phyloP scores from a whole-genome alignment of 73 alveolate species.

The Stentor roeselii region DNA sequence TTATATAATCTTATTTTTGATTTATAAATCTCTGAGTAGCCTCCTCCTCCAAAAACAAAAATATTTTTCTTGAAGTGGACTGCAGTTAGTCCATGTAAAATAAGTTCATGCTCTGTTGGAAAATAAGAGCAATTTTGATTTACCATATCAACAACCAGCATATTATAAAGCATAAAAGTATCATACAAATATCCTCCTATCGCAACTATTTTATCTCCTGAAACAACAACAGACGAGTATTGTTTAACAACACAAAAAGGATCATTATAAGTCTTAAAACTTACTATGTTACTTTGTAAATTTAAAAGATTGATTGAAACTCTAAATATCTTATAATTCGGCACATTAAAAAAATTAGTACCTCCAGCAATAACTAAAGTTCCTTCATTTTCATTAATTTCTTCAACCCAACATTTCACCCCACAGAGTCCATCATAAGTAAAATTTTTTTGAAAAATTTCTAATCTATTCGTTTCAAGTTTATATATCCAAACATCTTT shows the following conservation, averaged over 20 bases:
- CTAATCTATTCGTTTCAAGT: too few species aligned
- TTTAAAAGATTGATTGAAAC: too few species aligned
- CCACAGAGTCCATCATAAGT: too few species aligned
- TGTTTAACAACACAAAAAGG: background rate
- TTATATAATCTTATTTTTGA: too few species aligned
- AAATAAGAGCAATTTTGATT: background rate
- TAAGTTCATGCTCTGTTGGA: background rate
- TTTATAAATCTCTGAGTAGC: background rate
- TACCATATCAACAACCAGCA: background rate
- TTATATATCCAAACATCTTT: background rate
- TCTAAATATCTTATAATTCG: background rate
- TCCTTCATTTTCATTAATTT: too few species aligned
- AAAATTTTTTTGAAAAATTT: too few species aligned
- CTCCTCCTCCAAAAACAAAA: constrained; percentile 21
- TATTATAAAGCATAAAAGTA: background rate
- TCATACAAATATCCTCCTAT: too few species aligned
- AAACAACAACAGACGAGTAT: background rate
- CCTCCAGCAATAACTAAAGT: background rate
- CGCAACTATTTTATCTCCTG: too few species aligned
- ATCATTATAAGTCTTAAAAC: background rate
- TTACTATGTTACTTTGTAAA: background rate
- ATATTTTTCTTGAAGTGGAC: background rate
- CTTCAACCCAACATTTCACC: too few species aligned
- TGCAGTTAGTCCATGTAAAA: background rate
- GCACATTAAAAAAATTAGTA: background rate